phyloP scores from a whole-genome alignment of 495 filamentous ascomycete species.

The Aspergillus leporis region DNA sequence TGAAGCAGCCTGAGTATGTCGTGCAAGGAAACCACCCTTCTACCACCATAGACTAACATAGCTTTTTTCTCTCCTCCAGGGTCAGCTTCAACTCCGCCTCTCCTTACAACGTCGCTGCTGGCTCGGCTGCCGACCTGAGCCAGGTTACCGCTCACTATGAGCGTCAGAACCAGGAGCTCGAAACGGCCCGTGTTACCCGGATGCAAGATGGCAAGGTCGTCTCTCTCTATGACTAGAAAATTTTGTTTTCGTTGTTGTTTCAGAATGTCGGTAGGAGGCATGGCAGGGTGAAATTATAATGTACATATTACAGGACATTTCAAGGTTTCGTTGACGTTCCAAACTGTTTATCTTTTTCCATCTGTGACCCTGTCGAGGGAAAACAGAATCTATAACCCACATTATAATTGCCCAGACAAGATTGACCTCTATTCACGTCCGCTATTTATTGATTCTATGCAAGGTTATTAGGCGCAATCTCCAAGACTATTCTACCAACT shows the following conservation, averaged over 20 bases:
- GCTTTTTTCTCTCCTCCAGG: conserved; percentile 33
- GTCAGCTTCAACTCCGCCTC: conserved; percentile 58
- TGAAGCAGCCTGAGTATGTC: conserved; percentile 72
- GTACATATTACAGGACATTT: conserved; percentile 41
- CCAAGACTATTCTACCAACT: conserved; percentile 49
- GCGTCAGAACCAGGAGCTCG: conserved; percentile 53
- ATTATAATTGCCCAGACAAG: neutral
- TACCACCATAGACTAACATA: too few species aligned
- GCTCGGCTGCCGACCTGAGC: conserved; percentile 60
- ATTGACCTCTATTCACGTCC: neutral
- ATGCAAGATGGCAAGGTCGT: conserved; percentile 47
- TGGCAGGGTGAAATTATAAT: conserved; percentile 32
- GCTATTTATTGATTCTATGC: conserved; percentile 4
- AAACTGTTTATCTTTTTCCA: conserved; percentile 26
- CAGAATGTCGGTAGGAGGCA: conserved; percentile 28
- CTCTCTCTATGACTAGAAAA: conserved; percentile 43
- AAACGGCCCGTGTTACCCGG: conserved; percentile 47
- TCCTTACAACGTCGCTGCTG: conserved; percentile 65
- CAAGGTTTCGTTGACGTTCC: conserved; percentile 10
- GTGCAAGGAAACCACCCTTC: too few species aligned
- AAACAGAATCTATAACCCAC: neutral
- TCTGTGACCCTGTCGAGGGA: neutral
- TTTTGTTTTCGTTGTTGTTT: conserved; percentile 19
- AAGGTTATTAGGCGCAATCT: conserved; percentile 26
- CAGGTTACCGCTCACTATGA: conserved; percentile 63